Evolutionary conservation across 768 basidiomycete genomes (phyloP).

Genomic region (Boletus reticulatus): DNA sequence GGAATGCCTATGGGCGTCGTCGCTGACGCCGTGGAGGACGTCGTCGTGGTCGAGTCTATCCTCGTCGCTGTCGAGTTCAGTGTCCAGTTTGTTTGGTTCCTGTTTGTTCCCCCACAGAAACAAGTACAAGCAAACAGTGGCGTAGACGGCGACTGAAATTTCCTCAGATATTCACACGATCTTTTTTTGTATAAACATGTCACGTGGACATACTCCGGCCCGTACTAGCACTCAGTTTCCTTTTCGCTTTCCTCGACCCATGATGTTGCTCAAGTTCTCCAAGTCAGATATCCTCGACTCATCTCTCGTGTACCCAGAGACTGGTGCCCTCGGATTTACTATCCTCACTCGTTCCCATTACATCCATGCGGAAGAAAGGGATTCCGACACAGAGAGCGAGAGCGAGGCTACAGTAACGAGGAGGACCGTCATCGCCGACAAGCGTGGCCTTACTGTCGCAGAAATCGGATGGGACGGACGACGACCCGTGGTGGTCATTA

Average conservation of each 20-base stretch:
- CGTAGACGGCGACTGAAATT: conserved; percentile 2
- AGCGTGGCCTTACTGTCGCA: conserved; percentile 40
- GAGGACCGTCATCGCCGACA: conserved; percentile 44
- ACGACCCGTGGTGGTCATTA: conserved; percentile 47
- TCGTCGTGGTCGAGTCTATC: conserved; percentile 22
- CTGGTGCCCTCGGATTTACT: conserved; percentile 46
- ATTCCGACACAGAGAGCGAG: conserved; percentile 30
- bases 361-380: conserved; percentile 25
- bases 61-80: conserved; percentile 28
- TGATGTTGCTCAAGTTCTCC: conserved; percentile 60
- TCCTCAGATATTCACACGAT: conserved; percentile 4
- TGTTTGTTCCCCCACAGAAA: conserved; percentile 33
- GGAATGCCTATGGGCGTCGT: conserved; percentile 13
- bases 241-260: neutral
- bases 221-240: neutral
- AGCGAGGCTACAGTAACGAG: conserved; percentile 29
- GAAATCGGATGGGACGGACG: conserved; percentile 54
- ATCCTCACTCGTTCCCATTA: conserved; percentile 44
- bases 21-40: conserved; percentile 16
- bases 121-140: conserved; percentile 26
- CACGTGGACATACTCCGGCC: neutral
- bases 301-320: conserved; percentile 50
- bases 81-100: conserved; percentile 28
- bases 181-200: neutral
- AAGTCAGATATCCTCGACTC: conserved; percentile 58